Conservation (phyloP, 2,329 filamentous ascomycete genomes). For the Acrocalymma vagum region DNA sequence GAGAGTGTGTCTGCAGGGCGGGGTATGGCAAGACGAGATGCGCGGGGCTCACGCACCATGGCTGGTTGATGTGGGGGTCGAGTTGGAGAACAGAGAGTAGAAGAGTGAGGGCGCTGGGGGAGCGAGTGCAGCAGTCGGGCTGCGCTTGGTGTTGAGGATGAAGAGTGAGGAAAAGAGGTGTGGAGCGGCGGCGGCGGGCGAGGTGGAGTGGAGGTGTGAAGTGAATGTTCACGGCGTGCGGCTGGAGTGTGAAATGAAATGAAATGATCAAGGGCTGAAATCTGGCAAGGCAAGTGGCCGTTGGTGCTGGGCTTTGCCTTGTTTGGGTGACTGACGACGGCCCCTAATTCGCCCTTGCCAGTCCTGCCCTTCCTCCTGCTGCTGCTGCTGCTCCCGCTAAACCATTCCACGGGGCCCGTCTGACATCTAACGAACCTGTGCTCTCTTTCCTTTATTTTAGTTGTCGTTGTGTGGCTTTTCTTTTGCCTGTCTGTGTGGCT, state of each 20-base stretch:
- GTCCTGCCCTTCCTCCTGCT: too few relatives aligned
- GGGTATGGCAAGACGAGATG: slow-evolving; percentile 39
- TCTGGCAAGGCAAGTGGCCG: too few relatives aligned
- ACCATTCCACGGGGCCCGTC: too few relatives aligned
- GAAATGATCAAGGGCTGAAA: slow-evolving; percentile 29
- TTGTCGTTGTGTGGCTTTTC: too few relatives aligned
- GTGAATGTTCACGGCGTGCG: slow-evolving; percentile 33
- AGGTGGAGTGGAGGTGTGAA: slow-evolving; percentile 23
- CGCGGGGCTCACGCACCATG: slow-evolving; percentile 49
- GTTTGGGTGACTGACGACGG: too few relatives aligned
- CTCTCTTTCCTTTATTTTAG: too few relatives aligned
- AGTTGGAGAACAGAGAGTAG: slow-evolving; percentile 8
- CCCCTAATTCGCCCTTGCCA: slow-evolving; percentile 8
- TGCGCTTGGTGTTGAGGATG: not conserved
- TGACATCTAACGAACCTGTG: too few relatives aligned
- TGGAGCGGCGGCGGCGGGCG: slow-evolving; percentile 14
- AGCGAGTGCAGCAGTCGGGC: slow-evolving; percentile 11
- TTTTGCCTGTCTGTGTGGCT: too few relatives aligned
- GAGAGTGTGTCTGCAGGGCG: slow-evolving; percentile 45
- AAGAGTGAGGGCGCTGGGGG: slow-evolving; percentile 7
- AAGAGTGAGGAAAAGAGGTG: slow-evolving; percentile 6
- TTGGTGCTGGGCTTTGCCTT: not conserved
- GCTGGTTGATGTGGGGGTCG: slow-evolving; percentile 27
- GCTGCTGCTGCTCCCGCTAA: too few relatives aligned
- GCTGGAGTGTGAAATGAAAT: slow-evolving; percentile 33